Evolutionary conservation across 2,329 filamentous ascomycete species (phyloP), one percentile per base, ranked within the genome.

Genomic region (Exophiala aquamarina): DNA sequence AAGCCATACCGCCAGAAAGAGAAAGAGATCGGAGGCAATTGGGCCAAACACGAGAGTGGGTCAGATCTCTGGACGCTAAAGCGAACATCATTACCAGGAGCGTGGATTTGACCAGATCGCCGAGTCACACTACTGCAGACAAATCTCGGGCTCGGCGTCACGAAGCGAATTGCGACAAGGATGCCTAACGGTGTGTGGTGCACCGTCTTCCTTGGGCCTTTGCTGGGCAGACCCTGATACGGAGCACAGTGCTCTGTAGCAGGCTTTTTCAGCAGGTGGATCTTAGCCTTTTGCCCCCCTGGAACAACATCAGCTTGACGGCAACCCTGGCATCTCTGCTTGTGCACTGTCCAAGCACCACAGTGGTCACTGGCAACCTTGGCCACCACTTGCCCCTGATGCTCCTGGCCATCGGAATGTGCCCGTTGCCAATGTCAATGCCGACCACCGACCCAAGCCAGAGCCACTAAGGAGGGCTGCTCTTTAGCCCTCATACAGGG

Each of bases 61-160:
- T 18, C 32, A 34, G 17, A 34, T 18, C 32, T 5, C 32, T 7
- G 6, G 6, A 34, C 13, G 13, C 32, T 34, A 14, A 18, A n/a
- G 6, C n/a, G 17, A 18, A 8, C 17, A 14, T 32, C 26, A 42
- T 21, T 14, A 15, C 13, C 44, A 26, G 32, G 17, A 28, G 17
- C 19, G 37, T 14, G 39, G 26, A 28, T 31, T 31, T 38, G 14
- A 36, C 23, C 34, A 50, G 43, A 47, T 50, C 48, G 48, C 48
- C 48, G 42, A 50, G 48, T 14, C 10, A 28, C 32, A 20, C 39
- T 42, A 47, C 18, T n/a, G 44, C 17, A 10, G 35, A 34, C 35
- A 44, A 41, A 47, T 52, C 44, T 52, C 35, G 49, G 36, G 43
- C 44, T 51, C 39, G 33, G 49, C 39, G 37, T 31, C 18, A 35